Evolutionary conservation across 768 basidiomycete genomes (phyloP), one percentile per base, ranked within the genome.

Genomic region (Lactarius akahatsu): DNA sequence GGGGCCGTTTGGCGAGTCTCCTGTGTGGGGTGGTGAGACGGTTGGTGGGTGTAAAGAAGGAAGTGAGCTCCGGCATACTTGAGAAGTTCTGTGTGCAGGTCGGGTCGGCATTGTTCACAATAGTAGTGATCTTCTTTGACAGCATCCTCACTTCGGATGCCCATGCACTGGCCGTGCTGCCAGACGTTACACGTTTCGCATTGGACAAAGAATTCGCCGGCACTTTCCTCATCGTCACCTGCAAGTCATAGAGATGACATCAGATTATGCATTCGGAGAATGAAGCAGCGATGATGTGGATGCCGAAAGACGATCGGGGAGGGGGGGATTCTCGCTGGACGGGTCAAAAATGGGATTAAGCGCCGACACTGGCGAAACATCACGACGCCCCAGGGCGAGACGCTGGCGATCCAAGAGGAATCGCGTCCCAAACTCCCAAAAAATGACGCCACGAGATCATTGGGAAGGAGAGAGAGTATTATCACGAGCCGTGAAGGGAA

Each of bases 141-240:
- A 72, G 86, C 83, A 72, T 86, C 86, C 73, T 90, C 88, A 40
- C 85, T 85, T 70, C 91, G 87, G 76, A 91, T 92, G 50, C 95
- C 96, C 87, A 99, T 94, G 79, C 97, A 99, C 11, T 88, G 82
- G 3, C 95, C 95, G 75, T 99, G 96, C 78, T 99, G 96, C 96
- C 96, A 99, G 63, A 92, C 93, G 73, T 95, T 92, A 81, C 96
- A 99, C 54, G 82, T 88, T 78, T 98, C 96, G 78, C 96, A 99
- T 76, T 94, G 91, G 59, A 98, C 94, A 93, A 98, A 97, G 79
- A 96, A 92, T 76, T 94, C 95, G 57, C 94, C 92, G 60, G 91
- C 92, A 74, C 90, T 88, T 61, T 86, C 85, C 73, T 90, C 88
- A 72, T 88, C 87, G 76, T 90, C 89, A 81, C 77, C 78, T 78